Base-by-base conservation (phyloP, 2,329 filamentous ascomycete genomes). In the Pezicula neosporulosa region DNA sequence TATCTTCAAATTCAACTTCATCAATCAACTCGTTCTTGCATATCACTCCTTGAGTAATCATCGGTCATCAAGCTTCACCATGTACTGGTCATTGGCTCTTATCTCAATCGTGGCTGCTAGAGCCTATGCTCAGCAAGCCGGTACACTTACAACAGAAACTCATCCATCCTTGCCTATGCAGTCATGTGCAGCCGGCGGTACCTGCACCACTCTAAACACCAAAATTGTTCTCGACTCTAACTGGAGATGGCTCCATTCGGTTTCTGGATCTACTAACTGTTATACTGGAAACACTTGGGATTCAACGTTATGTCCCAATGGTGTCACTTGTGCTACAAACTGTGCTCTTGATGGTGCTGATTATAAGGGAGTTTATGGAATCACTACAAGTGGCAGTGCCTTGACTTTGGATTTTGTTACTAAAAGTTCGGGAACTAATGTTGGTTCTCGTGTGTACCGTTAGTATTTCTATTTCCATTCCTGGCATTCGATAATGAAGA, bases 371-470 rank as follows among this genome's bases (percentile, higher is more conserved):
- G 79, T 76, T 30, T 81, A 81, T 51, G 78, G 81, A 57, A 77
- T 83, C 63, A 77, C 71, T 46, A 74, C 81, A 52, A 75, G 71
- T 62, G 75, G 74, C 58, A 73, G 77, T 63, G 66, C 75, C 52
- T 69, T 85, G 57, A 78, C 70, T 60, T 70, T 85, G 59, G 76
- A 77, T 66, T 83, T 84, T 60, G 78, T 83, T 55, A 83, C 42
- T n/a, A 24, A 44, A 15, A n/a, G 42, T 16, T 19, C 79, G 55
- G 72, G 78, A 60, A 70, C 72, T 59, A 80, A 79, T 62, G 63
- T 79, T 43, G 76, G 77, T 28, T 72, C 81, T 49, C 80, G 86
- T 61, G 72, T 84, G 47, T 89, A 87, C 67, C 74, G 28, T 30
- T 30, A 8, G 28, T 30, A 30, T 30, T 30, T 12, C 28, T 12